Base-by-base conservation (phyloP, 768 basidiomycete genomes). In the Suillus subluteus region DNA sequence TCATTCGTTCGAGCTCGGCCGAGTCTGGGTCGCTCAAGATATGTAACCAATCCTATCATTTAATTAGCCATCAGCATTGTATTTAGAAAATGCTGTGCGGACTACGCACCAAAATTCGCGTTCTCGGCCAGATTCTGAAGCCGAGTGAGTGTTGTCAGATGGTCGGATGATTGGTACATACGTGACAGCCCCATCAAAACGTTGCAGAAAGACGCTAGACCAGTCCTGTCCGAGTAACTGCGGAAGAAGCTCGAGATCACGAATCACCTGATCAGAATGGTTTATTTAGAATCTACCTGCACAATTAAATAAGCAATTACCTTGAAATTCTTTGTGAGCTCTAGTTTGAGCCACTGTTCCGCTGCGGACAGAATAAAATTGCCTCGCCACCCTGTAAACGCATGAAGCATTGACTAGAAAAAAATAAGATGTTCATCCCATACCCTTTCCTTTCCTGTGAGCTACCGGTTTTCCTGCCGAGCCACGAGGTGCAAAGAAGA, bases 321-420 rank as follows among this genome's bases (percentile, higher is more conserved):
- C 80, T 94, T 95, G 84, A 97, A 96, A 74, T 98, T 98, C 83
- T 98, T 99, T 5, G 95, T 93, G 15, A 99, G 81, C 74, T 99
- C 97, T 52, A 98, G 87, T 76, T 98, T 98, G 67, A 98, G 83
- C 88, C 93, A 96, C 70, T 97, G 96, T 76, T 98, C 96, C 4
- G 91, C 91, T 1, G 96, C 96, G 3, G 94, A 95, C 12, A 98
- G 79, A 23, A 98, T 72, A 75, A 95, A 98, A 58, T 98, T 98
- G 58, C 96, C 98, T 74, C 97, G 82, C 98, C 97, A 99, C 1
- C 96, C 93, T 88, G 46, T 21, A 43, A 43, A 32, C 3, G 11
- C 55, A 32, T 43, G 55, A n/a, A 58, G 71, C 52, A 65, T 8
- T 62, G 13, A 35, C 26, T 54, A 15, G 5, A 26, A 63, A 32